Conservation (phyloP, 2,329 filamentous ascomycete genomes). For the Epichloe sibirici region DNA sequence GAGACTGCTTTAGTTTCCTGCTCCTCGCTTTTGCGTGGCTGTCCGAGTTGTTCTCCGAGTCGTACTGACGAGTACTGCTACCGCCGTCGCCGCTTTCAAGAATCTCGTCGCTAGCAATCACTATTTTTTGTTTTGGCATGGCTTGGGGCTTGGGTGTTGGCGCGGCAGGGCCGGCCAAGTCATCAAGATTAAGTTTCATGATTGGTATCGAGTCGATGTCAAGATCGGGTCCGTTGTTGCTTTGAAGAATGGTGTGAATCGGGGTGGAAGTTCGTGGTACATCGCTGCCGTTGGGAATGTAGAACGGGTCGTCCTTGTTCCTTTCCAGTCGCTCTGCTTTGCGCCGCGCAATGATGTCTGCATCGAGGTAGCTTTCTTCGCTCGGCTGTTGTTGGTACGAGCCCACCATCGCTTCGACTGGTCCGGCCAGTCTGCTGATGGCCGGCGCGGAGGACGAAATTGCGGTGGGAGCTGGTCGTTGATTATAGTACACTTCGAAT, state of each 20-base stretch:
- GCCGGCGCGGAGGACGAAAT: conserved; percentile 41
- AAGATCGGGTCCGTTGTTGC: conserved; percentile 62
- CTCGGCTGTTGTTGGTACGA: conserved; percentile 51
- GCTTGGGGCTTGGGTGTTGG: conserved; percentile 23
- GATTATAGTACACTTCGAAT: conserved; percentile 55
- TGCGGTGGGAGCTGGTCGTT: conserved; percentile 37
- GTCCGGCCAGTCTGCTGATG: conserved; percentile 38
- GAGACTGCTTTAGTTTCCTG: conserved; percentile 43
- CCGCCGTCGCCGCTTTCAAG: conserved; percentile 42
- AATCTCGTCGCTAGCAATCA: conserved; percentile 64
- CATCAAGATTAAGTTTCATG: conserved; percentile 75
- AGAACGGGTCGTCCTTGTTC: conserved; percentile 90
- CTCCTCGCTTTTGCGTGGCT: conserved; percentile 33
- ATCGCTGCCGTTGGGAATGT: conserved; percentile 51
- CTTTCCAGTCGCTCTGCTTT: conserved; percentile 68
- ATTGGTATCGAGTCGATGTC: conserved; percentile 95
- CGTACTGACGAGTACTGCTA: conserved; percentile 30
- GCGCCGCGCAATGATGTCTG: conserved; percentile 60
- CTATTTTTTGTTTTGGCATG: conserved; percentile 45
- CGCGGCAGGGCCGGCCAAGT: conserved; percentile 22
- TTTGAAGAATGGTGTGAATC: conserved; percentile 63
- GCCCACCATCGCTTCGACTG: conserved; percentile 33
- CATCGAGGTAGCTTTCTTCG: conserved; percentile 56
- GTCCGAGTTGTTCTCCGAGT: conserved; percentile 41
- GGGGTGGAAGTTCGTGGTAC: conserved; percentile 57